A percentile compares a stretch with the other conserved stretches of the same genome.
These are phyloP conservation scores for Cladosporium phlei DNA, from an alignment of 2,329 filamentous ascomycete species.

Conservation along the genomic window DNA sequence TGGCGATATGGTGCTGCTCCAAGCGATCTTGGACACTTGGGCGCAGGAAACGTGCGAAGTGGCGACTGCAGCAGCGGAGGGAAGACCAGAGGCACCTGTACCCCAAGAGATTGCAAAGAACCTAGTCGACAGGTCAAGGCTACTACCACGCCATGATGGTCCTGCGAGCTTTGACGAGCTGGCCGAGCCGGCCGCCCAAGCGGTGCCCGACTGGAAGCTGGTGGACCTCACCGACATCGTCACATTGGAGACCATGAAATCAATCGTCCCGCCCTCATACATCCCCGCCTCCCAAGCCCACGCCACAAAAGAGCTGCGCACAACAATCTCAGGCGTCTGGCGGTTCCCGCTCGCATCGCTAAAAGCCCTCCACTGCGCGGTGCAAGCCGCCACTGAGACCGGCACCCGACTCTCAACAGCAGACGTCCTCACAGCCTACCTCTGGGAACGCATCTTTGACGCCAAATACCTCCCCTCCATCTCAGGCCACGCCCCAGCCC, in stretches of 20 bases:
- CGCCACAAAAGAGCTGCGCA: neutral
- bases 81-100: neutral
- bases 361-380: neutral
- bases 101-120: neutral
- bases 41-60: slow-evolving; percentile 2
- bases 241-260: neutral
- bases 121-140: neutral
- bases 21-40: slow-evolving; percentile 2
- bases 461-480: slow-evolving; percentile 5
- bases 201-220: neutral
- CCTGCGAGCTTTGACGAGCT: neutral
- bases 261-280: neutral
- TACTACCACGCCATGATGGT: neutral
- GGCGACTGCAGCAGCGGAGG: neutral
- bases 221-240: slow-evolving; percentile 2
- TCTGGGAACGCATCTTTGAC: slow-evolving; percentile 10
- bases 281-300: neutral
- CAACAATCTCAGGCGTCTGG: slow-evolving; percentile 6
- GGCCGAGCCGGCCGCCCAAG: neutral
- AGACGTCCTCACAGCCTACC: slow-evolving; percentile 11
- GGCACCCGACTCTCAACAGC: neutral
- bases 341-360: slow-evolving; percentile 1
- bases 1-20: slow-evolving; percentile 3
- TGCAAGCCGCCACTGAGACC: neutral
- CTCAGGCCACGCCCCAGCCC: neutral